A percentile compares a stretch with the other conserved stretches of the same genome.
These are phyloP conservation scores for Sclerotinia spermophila DNA, from an alignment of 2,329 filamentous ascomycete species.

Conservation along the genomic window DNA sequence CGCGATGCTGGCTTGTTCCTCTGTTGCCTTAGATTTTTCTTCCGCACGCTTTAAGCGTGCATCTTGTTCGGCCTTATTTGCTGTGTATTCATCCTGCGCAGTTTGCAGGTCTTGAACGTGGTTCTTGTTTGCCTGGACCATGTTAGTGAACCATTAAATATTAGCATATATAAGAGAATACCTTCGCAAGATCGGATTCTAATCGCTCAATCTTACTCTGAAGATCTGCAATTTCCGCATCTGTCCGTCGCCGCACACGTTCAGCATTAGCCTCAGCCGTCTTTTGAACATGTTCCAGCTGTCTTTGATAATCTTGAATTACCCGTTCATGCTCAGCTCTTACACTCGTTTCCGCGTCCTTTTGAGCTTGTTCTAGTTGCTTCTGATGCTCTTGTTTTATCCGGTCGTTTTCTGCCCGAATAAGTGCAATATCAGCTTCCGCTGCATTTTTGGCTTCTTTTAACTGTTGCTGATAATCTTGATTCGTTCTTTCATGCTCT, in stretches of 20 bases:
- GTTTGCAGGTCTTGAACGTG: constrained; percentile 58
- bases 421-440: constrained; percentile 48
- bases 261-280: constrained; percentile 48
- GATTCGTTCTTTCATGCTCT: constrained; percentile 36
- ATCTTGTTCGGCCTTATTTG: constrained; percentile 38
- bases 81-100: constrained; percentile 48
- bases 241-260: constrained; percentile 46
- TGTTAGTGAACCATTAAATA: constrained; percentile 25
- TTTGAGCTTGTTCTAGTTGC: constrained; percentile 47
- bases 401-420: constrained; percentile 39
- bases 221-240: constrained; percentile 62
- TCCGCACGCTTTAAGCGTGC: constrained; percentile 34
- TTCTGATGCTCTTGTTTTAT: constrained; percentile 38
- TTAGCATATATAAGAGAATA: constrained; percentile 30
- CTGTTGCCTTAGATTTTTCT: constrained; percentile 45
- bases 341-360: constrained; percentile 45
- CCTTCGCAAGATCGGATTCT: constrained; percentile 60
- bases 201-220: constrained; percentile 58
- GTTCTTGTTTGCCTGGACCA: constrained; percentile 53
- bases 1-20: constrained; percentile 31
- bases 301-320: constrained; percentile 40
- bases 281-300: constrained; percentile 47
- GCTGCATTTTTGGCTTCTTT: constrained; percentile 46
- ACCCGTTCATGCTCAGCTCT: constrained; percentile 38
- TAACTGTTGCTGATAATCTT: constrained; percentile 42